These are phyloP conservation scores for Cystobasidium slooffiae DNA, from an alignment of 1,284 basidiomycete species.

Conservation along the genomic window DNA sequence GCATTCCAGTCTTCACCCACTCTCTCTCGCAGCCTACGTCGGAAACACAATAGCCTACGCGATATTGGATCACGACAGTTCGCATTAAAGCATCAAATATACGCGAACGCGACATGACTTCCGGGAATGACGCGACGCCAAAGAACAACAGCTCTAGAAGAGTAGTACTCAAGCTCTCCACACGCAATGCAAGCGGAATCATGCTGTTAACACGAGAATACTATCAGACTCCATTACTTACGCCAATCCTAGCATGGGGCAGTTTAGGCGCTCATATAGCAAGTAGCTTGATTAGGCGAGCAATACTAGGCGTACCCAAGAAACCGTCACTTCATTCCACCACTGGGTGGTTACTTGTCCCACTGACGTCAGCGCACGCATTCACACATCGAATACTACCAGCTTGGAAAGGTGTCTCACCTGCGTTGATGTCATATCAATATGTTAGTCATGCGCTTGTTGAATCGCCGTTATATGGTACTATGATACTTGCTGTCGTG, in stretches of 20 bases:
- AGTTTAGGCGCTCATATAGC: constrained; percentile 46
- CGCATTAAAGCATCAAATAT: not conserved
- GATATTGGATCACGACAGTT: not conserved
- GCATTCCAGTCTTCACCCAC: too few species aligned
- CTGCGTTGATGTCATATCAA: constrained; percentile 50
- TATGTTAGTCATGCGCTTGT: constrained; percentile 48
- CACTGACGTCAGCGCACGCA: constrained; percentile 47
- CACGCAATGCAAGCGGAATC: constrained; percentile 45
- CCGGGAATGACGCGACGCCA: not conserved
- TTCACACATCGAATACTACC: constrained; percentile 51
- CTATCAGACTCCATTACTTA: constrained; percentile 49
- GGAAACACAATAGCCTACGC: too few species aligned
- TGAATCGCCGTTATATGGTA: constrained; percentile 44
- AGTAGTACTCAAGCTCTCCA: constrained; percentile 15
- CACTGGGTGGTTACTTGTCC: constrained; percentile 50
- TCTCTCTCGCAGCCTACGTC: too few species aligned
- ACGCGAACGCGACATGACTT: not conserved
- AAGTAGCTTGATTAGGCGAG: constrained; percentile 44
- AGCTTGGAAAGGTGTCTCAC: constrained; percentile 48
- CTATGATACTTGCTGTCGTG: constrained; percentile 38
- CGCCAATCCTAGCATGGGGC: constrained; percentile 48
- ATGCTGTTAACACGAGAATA: constrained; percentile 50
- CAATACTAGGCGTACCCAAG: constrained; percentile 7
- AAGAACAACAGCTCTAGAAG: not conserved
- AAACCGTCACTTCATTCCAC: constrained; percentile 44